Base-by-base conservation (phyloP, 179 eudicot species). In the Silene noctiflora region DNA sequence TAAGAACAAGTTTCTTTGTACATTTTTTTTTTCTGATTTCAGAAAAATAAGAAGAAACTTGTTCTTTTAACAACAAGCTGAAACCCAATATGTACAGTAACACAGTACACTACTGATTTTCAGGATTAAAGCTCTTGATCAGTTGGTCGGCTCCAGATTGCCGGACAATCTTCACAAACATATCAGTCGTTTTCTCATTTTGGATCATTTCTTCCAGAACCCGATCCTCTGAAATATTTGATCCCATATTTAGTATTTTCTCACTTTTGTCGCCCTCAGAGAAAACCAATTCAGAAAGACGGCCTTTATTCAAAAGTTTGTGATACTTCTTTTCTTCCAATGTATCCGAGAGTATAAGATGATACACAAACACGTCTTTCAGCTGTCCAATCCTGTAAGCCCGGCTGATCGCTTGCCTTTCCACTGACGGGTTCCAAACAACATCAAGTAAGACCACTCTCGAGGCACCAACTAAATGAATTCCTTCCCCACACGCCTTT, bases 181-280 rank as follows among this genome's bases (percentile, higher is more conserved):
- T 87, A 42, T 11, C 0, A 46, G 76, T 82, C 6, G 85, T 64
- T 58, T 83, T 84, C 48, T 82, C 82, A 27, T 83, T 81, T 14
- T 75, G 75, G 22, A 86, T 78, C 93, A 92, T 84, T 64, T 77
- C 86, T n/a, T 88, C 86, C 21, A 91, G 73, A 24, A 88, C 81
- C 59, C 75, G 76, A 71, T 93, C 98, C 78, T 88, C 87, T 13
- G 75, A 74, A 14, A 70, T 85, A 11, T 56, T 17, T 22, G 77
- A 33, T 13, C 56, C 5, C 4, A 46, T 5, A 53, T 13, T 14
- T 22, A 14, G 33, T 33, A 14, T 46, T 27, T 29, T 82, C 60
- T 48, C 27, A 3, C 12, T 16, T 4, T 12, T 69, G 48, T 76
- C 84, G 17, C 75, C 68, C 11, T 78, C 81, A 8, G 77, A 48